Percentiles rank a stretch among this genome's conserved stretches.
Conservation (phyloP, 768 basidiomycete genomes). For the Fomitopsis serialis region DNA sequence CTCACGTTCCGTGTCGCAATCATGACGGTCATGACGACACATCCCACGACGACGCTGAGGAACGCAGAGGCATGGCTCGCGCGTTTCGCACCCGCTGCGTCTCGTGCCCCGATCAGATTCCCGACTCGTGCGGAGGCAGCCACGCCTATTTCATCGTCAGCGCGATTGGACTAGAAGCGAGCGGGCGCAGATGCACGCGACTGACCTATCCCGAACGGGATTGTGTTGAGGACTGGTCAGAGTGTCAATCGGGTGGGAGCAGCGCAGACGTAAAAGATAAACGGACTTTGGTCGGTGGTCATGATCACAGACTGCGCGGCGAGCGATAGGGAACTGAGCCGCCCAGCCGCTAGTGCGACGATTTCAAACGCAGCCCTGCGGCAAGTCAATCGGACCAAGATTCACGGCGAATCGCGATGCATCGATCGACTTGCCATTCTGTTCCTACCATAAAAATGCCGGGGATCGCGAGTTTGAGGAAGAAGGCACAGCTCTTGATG, state of each 20-base stretch:
- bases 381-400: not conserved
- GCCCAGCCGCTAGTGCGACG: constrained; percentile 71
- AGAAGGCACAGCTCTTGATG: constrained; percentile 42
- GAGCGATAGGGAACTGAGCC: constrained; percentile 58
- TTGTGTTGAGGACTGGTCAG: constrained; percentile 55
- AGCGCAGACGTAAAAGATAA: not conserved
- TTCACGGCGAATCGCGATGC: not conserved
- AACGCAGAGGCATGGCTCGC: constrained; percentile 62
- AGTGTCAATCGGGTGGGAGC: not conserved
- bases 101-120: constrained; percentile 60
- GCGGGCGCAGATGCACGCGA: not conserved
- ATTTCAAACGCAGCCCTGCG: constrained; percentile 78
- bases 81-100: constrained; percentile 45
- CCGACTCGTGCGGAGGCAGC: constrained; percentile 71
- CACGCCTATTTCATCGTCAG: constrained; percentile 35
- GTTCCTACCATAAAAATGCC: constrained; percentile 78
- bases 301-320: constrained; percentile 78
- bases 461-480: constrained; percentile 66
- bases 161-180: not conserved
- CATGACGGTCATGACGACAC: constrained; percentile 53
- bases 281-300: constrained; percentile 70
- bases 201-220: constrained; percentile 67
- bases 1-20: constrained; percentile 53
- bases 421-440: constrained; percentile 51
- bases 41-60: constrained; percentile 55